phyloP scores from a whole-genome alignment of 2,329 filamentous ascomycete genomes.

The Blastomyces emzantsi region DNA sequence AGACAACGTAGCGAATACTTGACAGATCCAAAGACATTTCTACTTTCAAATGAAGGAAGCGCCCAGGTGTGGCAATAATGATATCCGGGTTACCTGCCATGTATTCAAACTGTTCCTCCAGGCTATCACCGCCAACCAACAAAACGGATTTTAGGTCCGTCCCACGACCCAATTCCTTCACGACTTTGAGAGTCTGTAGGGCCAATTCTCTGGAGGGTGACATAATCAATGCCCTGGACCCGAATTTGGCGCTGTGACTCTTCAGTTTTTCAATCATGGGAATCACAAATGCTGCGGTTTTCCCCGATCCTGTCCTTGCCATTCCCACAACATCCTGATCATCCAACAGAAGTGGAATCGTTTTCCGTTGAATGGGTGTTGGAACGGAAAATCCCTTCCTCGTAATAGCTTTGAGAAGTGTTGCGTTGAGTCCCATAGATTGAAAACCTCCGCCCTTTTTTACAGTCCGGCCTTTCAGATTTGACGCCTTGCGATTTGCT shows the following conservation, averaged over 20 bases:
- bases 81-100: constrained; percentile 97
- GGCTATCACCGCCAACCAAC: constrained; percentile 85
- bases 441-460: constrained; percentile 98
- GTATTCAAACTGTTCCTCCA: constrained; percentile 88
- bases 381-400: constrained; percentile 93
- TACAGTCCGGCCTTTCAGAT: constrained; percentile 71
- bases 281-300: constrained; percentile 96
- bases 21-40: constrained; percentile 92
- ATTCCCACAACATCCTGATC: constrained; percentile 96
- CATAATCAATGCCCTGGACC: constrained; percentile 75
- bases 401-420: constrained; percentile 80
- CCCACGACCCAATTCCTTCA: constrained; percentile 84
- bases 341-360: constrained; percentile 83
- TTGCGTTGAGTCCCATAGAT: constrained; percentile 77
- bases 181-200: constrained; percentile 88
- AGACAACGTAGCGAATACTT: constrained; percentile 87
- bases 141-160: constrained; percentile 87
- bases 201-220: constrained; percentile 92
- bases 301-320: constrained; percentile 97
- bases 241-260: constrained; percentile 76
- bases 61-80: constrained; percentile 90
- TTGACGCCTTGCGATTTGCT: constrained; percentile 75
- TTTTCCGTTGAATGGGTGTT: constrained; percentile 94
- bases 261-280: constrained; percentile 95
- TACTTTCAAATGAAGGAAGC: constrained; percentile 92